These are phyloP conservation scores for Jaltomata sinuosa DNA, from an alignment of 257 asterid genomes.

Conservation along the genomic window DNA sequence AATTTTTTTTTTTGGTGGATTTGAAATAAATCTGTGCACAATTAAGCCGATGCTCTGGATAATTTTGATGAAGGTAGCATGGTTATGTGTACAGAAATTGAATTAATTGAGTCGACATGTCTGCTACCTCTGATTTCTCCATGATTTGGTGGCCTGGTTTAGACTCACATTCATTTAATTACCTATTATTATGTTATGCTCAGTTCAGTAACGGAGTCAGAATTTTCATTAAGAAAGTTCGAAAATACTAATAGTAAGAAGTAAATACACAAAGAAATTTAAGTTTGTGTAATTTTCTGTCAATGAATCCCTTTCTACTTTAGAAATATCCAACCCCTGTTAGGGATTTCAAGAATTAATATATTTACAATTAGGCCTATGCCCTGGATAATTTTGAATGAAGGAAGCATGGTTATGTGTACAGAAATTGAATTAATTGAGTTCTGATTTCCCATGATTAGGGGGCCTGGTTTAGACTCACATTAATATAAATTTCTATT, in stretches of 20 bases:
- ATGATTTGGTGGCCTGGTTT: conserved; percentile 34
- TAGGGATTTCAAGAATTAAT: too few relatives aligned
- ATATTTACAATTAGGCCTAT: neutral
- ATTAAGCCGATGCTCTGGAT: conserved; percentile 35
- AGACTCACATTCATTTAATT: conserved; percentile 10
- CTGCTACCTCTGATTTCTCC: conserved; percentile 22
- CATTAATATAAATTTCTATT: too few relatives aligned
- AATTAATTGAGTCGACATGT: conserved; percentile 23
- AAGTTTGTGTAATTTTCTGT: too few relatives aligned
- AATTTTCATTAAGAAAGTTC: too few relatives aligned
- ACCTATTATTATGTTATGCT: too few relatives aligned
- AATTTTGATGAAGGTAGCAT: conserved; percentile 25
- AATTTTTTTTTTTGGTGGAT: neutral
- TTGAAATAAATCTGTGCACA: neutral
- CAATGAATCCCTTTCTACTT: too few relatives aligned
- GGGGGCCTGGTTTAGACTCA: conserved; percentile 1
- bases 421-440: neutral
- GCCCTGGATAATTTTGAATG: neutral
- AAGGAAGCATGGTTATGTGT: neutral
- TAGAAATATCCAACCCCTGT: too few relatives aligned
- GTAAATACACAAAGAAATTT: too few relatives aligned
- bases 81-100: conserved; percentile 27
- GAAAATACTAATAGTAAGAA: too few relatives aligned
- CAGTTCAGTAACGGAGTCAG: too few relatives aligned
- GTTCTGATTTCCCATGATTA: neutral